Conservation (phyloP, 1,139 yeast species). For the Kodamaea ohmeri region DNA sequence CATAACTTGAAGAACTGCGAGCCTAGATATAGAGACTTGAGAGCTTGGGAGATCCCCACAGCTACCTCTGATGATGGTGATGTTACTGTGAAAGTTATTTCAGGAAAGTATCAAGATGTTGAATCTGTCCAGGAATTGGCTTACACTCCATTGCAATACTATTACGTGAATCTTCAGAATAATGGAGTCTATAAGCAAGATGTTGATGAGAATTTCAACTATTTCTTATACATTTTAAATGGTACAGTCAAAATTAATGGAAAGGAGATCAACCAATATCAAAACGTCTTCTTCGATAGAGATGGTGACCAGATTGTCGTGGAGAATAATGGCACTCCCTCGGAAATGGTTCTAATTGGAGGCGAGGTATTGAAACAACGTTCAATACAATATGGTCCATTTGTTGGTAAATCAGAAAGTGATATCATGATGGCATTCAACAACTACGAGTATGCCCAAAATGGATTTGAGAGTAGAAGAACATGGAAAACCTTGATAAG, state of each 20-base stretch:
- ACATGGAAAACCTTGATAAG: conserved; percentile 71
- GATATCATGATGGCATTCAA: conserved; percentile 60
- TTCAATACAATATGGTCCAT: conserved; percentile 87
- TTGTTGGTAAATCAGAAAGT: conserved; percentile 55
- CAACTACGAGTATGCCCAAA: conserved; percentile 65
- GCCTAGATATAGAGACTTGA: conserved; percentile 81
- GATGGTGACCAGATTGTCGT: conserved; percentile 54
- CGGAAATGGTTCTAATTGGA: conserved; percentile 68
- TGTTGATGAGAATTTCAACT: conserved; percentile 63
- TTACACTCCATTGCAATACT: conserved; percentile 78
- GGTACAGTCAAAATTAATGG: conserved; percentile 54
- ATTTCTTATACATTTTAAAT: conserved; percentile 65
- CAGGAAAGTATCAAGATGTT: conserved; percentile 75
- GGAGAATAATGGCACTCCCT: conserved; percentile 39
- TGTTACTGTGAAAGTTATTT: conserved; percentile 67
- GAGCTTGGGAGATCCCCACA: conserved; percentile 66
- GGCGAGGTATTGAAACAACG: conserved; percentile 77
- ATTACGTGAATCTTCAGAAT: conserved; percentile 65
- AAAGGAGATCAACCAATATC: conserved; percentile 41
- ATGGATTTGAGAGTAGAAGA: conserved; percentile 72
- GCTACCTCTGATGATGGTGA: conserved; percentile 66
- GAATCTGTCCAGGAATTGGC: conserved; percentile 76
- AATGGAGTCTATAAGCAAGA: conserved; percentile 67
- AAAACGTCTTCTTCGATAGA: conserved; percentile 60
- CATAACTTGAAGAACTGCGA: conserved; percentile 59